Percentiles rank a stretch among this genome's conserved stretches.
phyloP scores from a whole-genome alignment of 129 eudicot genomes.

The Chrysanthemum makinoi region DNA sequence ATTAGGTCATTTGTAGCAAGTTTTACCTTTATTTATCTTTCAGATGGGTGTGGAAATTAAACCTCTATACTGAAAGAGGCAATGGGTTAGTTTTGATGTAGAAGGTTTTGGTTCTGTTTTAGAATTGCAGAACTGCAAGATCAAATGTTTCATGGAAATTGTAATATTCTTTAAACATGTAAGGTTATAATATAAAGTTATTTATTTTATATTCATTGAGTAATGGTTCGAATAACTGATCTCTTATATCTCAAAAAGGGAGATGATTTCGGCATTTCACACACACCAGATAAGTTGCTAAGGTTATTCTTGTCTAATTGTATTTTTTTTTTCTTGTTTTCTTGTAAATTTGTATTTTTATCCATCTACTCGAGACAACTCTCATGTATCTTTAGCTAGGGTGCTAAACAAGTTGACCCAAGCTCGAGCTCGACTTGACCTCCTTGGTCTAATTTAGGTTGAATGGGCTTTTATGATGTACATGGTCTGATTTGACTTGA shows the following conservation, averaged over 20 bases:
- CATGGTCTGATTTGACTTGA: too few species aligned
- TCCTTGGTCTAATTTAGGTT: too few species aligned
- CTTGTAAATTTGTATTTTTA: too few species aligned
- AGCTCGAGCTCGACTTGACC: too few species aligned
- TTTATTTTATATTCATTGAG: background rate
- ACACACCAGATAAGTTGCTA: background rate
- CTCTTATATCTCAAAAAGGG: background rate
- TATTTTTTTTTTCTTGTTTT: too few species aligned
- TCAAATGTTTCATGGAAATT: background rate
- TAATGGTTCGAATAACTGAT: background rate
- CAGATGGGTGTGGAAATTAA: background rate
- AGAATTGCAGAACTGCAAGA: background rate
- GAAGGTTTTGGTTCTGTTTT: slow-evolving; percentile 1
- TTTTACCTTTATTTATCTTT: background rate
- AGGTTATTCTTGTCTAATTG: background rate
- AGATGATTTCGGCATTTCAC: background rate
- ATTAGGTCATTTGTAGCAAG: background rate
- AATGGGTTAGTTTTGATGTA: background rate
- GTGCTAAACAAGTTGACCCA: too few species aligned
- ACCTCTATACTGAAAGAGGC: slow-evolving; percentile 6
- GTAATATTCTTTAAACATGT: slow-evolving; percentile 7
- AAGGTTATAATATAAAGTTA: background rate
- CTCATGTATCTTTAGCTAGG: too few species aligned
- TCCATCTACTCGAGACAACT: too few species aligned
- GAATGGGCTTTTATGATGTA: too few species aligned